Percentiles rank a stretch among this genome's conserved stretches.
phyloP scores from a whole-genome alignment of 495 filamentous ascomycete genomes.

The Penicillium coprophilum region DNA sequence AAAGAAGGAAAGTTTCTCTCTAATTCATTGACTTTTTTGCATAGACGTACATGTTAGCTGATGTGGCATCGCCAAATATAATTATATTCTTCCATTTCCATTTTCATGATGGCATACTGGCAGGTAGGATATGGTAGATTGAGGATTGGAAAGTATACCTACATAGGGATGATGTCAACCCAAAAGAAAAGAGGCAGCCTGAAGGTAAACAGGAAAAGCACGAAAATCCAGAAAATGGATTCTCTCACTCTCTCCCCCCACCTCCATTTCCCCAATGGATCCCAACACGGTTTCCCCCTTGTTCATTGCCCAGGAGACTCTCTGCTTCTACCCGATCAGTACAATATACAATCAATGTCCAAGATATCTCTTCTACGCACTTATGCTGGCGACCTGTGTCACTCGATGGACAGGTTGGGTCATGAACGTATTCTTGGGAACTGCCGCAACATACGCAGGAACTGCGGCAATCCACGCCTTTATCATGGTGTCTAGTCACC shows the following conservation, averaged over 20 bases:
- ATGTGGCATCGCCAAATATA: too few species aligned
- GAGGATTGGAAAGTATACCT: too few species aligned
- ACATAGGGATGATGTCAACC: too few species aligned
- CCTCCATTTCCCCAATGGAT: constrained; percentile 1
- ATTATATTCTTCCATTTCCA: too few species aligned
- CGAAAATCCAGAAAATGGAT: background rate
- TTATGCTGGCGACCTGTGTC: constrained; percentile 29
- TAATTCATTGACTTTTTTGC: too few species aligned
- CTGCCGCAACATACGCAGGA: constrained; percentile 38
- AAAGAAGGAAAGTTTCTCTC: too few species aligned
- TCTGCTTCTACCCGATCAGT: constrained; percentile 38
- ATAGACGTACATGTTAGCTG: too few species aligned
- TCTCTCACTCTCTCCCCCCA: too few species aligned
- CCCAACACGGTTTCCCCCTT: constrained; percentile 15
- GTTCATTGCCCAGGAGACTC: constrained; percentile 36
- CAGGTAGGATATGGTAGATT: too few species aligned
- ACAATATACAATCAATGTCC: constrained; percentile 40
- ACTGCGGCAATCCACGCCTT: constrained; percentile 38
- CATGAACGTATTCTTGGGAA: constrained; percentile 32
- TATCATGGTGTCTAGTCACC: constrained; percentile 29
- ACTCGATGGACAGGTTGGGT: constrained; percentile 41
- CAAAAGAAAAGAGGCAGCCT: background rate
- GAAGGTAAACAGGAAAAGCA: background rate
- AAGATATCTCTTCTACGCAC: constrained; percentile 37
- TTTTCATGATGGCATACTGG: too few species aligned